Evolutionary conservation across 495 filamentous ascomycete genomes (phyloP).

Genomic region (Sordaria brevicollis): DNA sequence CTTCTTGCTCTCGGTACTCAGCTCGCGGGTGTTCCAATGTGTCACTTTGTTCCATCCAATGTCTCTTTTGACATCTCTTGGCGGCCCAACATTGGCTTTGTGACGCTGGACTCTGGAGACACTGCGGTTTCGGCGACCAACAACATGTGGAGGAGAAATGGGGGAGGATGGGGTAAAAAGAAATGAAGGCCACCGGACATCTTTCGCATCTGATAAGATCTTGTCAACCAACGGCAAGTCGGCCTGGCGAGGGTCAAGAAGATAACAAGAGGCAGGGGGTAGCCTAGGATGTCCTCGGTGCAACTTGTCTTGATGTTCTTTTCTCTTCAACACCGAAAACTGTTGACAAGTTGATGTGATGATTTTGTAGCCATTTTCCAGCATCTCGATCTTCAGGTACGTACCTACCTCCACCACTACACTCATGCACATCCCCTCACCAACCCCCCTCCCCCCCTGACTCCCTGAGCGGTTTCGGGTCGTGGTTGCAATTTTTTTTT

Average conservation of each 20-base stretch:
- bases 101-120: not conserved
- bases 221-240: not conserved
- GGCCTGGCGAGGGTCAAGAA: not conserved
- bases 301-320: not conserved
- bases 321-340: not conserved
- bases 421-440: not conserved
- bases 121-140: not conserved
- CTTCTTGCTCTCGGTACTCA: not conserved
- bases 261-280: not conserved
- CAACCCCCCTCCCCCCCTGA: too few relatives aligned
- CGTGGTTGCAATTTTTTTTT: slow-evolving; percentile 18
- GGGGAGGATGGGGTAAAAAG: not conserved
- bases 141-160: not conserved
- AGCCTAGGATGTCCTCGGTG: not conserved
- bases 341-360: not conserved
- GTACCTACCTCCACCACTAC: too few relatives aligned
- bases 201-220: not conserved
- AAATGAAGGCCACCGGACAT: not conserved
- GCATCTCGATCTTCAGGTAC: not conserved
- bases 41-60: not conserved
- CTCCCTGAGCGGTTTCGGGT: slow-evolving; percentile 29
- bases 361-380: not conserved
- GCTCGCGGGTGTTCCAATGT: not conserved
- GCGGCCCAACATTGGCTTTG: not conserved
- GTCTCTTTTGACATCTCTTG: not conserved